A percentile compares a stretch with the other conserved stretches of the same genome.
Conservation (phyloP, 2,329 filamentous ascomycete species). For the Pezicula neosporulosa region DNA sequence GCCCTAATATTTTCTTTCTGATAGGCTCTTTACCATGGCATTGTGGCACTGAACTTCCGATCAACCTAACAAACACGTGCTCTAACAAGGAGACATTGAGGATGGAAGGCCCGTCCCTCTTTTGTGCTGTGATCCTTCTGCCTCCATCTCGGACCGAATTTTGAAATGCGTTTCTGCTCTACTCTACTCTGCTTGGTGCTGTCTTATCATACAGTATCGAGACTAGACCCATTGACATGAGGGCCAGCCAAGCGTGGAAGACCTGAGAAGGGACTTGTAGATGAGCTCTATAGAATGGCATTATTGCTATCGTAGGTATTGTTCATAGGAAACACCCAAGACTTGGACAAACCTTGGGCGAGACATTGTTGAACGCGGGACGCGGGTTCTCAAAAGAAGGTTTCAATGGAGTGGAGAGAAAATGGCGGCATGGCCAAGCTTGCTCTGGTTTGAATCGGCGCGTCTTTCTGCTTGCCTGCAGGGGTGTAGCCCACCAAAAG, state of each 20-base stretch:
- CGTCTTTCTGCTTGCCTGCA: not conserved
- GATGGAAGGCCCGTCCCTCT: too few species aligned
- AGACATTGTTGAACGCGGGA: not conserved
- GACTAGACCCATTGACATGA: not conserved
- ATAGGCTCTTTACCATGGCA: too few species aligned
- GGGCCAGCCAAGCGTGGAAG: not conserved
- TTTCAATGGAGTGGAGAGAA: not conserved
- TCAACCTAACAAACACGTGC: too few species aligned
- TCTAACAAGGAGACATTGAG: too few species aligned
- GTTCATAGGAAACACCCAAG: not conserved
- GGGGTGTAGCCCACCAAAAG: not conserved
- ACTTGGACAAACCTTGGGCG: not conserved
- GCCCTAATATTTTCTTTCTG: too few species aligned
- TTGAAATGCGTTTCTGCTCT: not conserved
- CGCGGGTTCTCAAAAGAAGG: not conserved
- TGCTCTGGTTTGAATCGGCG: not conserved
- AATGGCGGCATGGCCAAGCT: too few species aligned
- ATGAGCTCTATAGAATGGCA: too few species aligned
- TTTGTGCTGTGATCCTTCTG: too few species aligned
- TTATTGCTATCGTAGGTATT: too few species aligned
- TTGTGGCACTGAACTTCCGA: too few species aligned
- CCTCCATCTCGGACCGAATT: too few species aligned
- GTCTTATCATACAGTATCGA: not conserved
- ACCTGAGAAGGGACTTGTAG: not conserved
- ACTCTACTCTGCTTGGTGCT: not conserved